Percentiles rank a stretch among this genome's conserved stretches.
phyloP scores from a whole-genome alignment of 192 early-diverging fungal genomes.

The Jimgerdemannia flammicorona region DNA sequence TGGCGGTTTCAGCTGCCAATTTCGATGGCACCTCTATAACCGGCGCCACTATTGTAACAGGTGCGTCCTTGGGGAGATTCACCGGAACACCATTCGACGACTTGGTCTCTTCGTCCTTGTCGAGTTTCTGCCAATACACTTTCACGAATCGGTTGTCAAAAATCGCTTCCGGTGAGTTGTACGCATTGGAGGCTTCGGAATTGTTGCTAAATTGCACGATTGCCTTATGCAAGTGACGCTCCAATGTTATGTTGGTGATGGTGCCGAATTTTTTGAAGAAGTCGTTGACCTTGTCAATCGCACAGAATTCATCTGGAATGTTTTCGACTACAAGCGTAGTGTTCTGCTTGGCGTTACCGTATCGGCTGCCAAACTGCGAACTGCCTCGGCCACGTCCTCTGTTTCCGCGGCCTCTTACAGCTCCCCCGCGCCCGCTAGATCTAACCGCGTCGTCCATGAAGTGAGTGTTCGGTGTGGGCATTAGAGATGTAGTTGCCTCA shows the following conservation, averaged over 20 bases:
- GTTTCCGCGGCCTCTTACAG: slow-evolving; percentile 27
- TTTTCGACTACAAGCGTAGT: slow-evolving; percentile 70
- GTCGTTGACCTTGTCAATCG: slow-evolving; percentile 67
- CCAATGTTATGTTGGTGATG: slow-evolving; percentile 67
- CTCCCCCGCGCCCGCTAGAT: too few species aligned
- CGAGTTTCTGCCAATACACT: slow-evolving; percentile 70
- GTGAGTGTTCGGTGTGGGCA: too few species aligned
- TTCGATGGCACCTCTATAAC: neutral
- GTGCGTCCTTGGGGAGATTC: neutral
- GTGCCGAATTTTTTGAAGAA: slow-evolving; percentile 79
- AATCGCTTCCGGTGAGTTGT: slow-evolving; percentile 70
- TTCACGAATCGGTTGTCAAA: slow-evolving; percentile 87
- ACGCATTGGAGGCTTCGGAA: slow-evolving; percentile 65
- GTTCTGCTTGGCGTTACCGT: slow-evolving; percentile 24
- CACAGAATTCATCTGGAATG: slow-evolving; percentile 65
- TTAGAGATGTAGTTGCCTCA: too few species aligned
- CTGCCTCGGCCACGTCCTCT: slow-evolving; percentile 33
- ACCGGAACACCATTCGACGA: neutral
- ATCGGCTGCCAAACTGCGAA: neutral
- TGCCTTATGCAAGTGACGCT: slow-evolving; percentile 50
- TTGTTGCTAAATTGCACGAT: slow-evolving; percentile 58
- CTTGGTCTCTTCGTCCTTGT: slow-evolving; percentile 25
- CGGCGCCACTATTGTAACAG: slow-evolving; percentile 1
- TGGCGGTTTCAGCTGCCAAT: slow-evolving; percentile 31
- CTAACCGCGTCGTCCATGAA: too few species aligned